phyloP scores from a whole-genome alignment of 2,329 filamentous ascomycete genomes.

The Paracorniculantispora psalliotae region DNA sequence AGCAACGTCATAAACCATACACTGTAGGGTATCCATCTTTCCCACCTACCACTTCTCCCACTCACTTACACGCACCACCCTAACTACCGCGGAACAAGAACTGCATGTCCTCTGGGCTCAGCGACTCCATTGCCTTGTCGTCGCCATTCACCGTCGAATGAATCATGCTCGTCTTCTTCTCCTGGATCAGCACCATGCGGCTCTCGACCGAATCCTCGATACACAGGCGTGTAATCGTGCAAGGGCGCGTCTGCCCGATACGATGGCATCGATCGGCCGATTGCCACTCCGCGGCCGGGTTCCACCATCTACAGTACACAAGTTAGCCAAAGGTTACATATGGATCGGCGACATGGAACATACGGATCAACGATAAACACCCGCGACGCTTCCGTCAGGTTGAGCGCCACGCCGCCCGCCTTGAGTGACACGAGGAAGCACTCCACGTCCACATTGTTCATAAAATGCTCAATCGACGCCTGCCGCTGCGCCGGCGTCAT shows the following conservation, averaged over 20 bases:
- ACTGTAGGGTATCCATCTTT: not conserved
- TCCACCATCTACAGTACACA: slow-evolving; percentile 80
- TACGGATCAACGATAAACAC: slow-evolving; percentile 96
- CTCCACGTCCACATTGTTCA: slow-evolving; percentile 90
- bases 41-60: not conserved
- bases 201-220: slow-evolving; percentile 97
- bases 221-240: slow-evolving; percentile 87
- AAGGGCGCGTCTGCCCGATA: slow-evolving; percentile 90
- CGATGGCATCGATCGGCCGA: slow-evolving; percentile 90
- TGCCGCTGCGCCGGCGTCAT: slow-evolving; percentile 95
- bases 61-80: not conserved
- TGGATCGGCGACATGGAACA: too few relatives aligned
- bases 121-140: slow-evolving; percentile 81
- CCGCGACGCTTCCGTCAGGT: slow-evolving; percentile 87
- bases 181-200: slow-evolving; percentile 89
- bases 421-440: slow-evolving; percentile 96
- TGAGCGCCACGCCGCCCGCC: slow-evolving; percentile 91
- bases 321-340: not conserved
- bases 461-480: slow-evolving; percentile 92
- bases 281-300: slow-evolving; percentile 99
- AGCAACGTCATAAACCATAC: too few relatives aligned
- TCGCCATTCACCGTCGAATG: slow-evolving; percentile 95
- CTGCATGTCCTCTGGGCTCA: slow-evolving; percentile 88
- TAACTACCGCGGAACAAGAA: slow-evolving; percentile 74
- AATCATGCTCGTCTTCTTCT: slow-evolving; percentile 99